Conservation (phyloP, 768 basidiomycete species). For the Xanthoconium stramineum region DNA sequence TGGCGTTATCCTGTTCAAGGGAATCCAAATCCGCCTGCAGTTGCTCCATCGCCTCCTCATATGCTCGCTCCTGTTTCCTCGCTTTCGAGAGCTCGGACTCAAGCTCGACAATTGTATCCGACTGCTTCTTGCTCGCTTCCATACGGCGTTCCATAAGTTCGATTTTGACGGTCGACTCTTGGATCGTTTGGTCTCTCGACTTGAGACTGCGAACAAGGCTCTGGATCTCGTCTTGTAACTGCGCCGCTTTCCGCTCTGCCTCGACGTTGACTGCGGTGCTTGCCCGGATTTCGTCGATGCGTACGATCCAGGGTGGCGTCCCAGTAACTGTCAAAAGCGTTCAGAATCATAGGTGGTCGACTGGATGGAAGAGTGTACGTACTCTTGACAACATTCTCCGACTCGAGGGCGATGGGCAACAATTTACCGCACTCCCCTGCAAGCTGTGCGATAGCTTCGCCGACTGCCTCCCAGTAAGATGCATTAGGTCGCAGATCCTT, state of each 20-base stretch:
- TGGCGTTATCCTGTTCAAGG: conserved; percentile 84
- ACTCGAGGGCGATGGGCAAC: conserved; percentile 67
- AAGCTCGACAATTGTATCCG: conserved; percentile 76
- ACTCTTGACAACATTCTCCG: conserved; percentile 80
- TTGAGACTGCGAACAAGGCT: conserved; percentile 81
- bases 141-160: conserved; percentile 92
- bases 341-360: not conserved
- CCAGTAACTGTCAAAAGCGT: conserved; percentile 53
- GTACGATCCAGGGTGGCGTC: conserved; percentile 78
- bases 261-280: conserved; percentile 84
- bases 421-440: conserved; percentile 68
- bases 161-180: conserved; percentile 89
- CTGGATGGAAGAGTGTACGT: conserved; percentile 23
- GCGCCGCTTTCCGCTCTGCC: conserved; percentile 83
- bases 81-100: conserved; percentile 78
- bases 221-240: conserved; percentile 88
- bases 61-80: conserved; percentile 83
- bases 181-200: conserved; percentile 84
- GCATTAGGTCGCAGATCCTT: conserved; percentile 63
- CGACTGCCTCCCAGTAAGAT: conserved; percentile 77
- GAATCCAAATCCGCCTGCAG: conserved; percentile 84
- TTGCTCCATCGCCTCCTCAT: conserved; percentile 93
- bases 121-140: conserved; percentile 88
- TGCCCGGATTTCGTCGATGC: conserved; percentile 81
- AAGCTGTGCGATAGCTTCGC: conserved; percentile 64